Base-by-base conservation (phyloP, 345 rosid species). In the Populus deltoides region DNA sequence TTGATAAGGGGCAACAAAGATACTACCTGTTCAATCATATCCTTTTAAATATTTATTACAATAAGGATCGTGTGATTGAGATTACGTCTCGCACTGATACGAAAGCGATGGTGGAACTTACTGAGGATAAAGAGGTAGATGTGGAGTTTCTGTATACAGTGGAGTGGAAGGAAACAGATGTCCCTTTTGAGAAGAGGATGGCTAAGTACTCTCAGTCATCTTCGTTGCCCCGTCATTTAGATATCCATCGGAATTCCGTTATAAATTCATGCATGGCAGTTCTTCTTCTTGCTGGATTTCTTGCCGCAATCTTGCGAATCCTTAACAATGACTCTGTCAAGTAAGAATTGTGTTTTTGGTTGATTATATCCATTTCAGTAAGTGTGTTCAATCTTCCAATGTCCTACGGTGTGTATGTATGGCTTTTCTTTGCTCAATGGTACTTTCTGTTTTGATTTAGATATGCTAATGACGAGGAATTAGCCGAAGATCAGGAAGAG, bases 401-500 rank as follows among this genome's bases (percentile, higher is more conserved):
- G 43, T 39, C 43, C 43, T 39, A 39, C 11, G 11, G 10, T 8
- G 43, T 39, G 43, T 39, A 39, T 39, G 10, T 39, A 7, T 39
- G 43, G 43, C 43, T 9, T 7, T 8, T 39, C 43, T 9, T 39
- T 0, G 43, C 10, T 39, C 2, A 39, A 8, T 39, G 2, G 43
- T 39, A 9, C 43, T 7, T 39, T 9, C 10, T 39, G 8, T 39
- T 39, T 39, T n/a, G 8, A 16, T 27, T 39, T 9, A 77, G 84
- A 22, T 81, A 81, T 73, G 80, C 77, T 20, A 77, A 81, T 67
- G 84, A 81, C 61, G 84, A 81, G 74, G 84, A 81, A 68, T 41
- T 70, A 39, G 77, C 80, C 57, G 84, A 68, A n/a, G 80, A 81
- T 47, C 84, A 77, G 73, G 84, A 81, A 61, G 84, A 81, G 80